Evolutionary conservation across 2,329 filamentous ascomycete species (phyloP), one percentile per base, ranked within the genome.

Genomic region (Trichoderma sp.): DNA sequence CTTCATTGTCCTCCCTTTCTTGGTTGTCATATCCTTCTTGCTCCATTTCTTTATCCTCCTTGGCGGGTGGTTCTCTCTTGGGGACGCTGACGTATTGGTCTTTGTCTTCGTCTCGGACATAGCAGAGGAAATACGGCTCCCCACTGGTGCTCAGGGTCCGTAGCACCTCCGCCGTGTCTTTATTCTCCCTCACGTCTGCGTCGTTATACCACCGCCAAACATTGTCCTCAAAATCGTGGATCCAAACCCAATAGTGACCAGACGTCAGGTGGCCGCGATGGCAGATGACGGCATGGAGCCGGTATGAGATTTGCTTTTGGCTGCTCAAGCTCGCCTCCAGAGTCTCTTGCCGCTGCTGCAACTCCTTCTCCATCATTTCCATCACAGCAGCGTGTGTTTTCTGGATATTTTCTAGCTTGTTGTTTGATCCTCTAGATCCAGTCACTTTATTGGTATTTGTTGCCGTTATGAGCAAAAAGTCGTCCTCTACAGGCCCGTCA

Each of bases 221-320:
- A 50, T 87, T 86, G 56, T 88, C 86, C 71, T 90, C 86, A 77
- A 97, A 97, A 80, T 98, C 95, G 75, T 89, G 92, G 71, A 99
- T 96, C 86, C 94, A 97, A 53, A 97, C 93, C 90, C 93, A 97
- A 80, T 98, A 99, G 78, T 99, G 95, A 0, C 95, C 95, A 54
- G 90, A 90, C 53, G 84, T 86, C 48, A 90, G 84, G 72, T 84
- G 83, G 35, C 92, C 92, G 22, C 91, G 89, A 77, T 99, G 95
- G 73, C 97, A 94, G 75, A 99, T 97, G 35, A 97, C 91, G 0
- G 94, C 92, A 72, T 97, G 94, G 5, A 99, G 86, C 15, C 88
- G 88, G 77, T 98, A 99, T 12, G 90, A 87, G 56, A 92, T 82
- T 29, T 87, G 82, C 52, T 85, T 84, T 74, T 90, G 85, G 63